A percentile compares a stretch with the other conserved stretches of the same genome.
phyloP scores from a whole-genome alignment of 306 rosid species.

The Cucurbita argyrosperma region DNA sequence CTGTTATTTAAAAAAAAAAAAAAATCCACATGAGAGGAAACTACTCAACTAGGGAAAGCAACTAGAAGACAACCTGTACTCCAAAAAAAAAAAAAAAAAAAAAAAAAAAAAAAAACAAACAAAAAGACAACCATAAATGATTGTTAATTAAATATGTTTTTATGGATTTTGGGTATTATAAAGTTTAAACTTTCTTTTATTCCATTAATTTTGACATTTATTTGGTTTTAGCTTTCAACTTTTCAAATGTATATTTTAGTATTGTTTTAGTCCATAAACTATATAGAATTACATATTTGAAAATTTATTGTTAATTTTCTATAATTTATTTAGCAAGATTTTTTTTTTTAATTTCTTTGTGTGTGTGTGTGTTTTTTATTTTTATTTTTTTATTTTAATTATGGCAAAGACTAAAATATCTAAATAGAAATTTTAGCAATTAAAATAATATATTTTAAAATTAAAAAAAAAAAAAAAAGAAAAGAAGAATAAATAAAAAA shows the following conservation, averaged over 20 bases:
- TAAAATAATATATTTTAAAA: neutral
- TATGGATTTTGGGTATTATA: neutral
- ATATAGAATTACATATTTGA: neutral
- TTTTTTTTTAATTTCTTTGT: neutral
- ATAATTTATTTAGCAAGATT: neutral
- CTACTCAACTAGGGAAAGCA: neutral
- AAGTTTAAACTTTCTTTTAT: neutral
- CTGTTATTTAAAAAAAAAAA: neutral
- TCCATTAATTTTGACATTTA: neutral
- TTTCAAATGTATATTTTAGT: neutral
- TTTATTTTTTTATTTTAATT: neutral
- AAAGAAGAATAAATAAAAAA: neutral
- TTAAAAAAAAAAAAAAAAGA: too few relatives aligned
- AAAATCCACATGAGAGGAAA: neutral
- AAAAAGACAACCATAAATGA: neutral
- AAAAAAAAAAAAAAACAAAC: too few relatives aligned
- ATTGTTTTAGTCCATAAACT: neutral
- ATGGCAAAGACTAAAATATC: too few relatives aligned
- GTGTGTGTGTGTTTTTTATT: too few relatives aligned
- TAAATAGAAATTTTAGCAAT: neutral
- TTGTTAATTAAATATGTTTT: neutral
- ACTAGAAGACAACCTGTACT: neutral
- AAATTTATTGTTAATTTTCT: neutral
- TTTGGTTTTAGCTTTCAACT: neutral
- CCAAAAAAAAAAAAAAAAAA: neutral